Conservation (phyloP, 257 asterid species). For the Solanum etuberosum region DNA sequence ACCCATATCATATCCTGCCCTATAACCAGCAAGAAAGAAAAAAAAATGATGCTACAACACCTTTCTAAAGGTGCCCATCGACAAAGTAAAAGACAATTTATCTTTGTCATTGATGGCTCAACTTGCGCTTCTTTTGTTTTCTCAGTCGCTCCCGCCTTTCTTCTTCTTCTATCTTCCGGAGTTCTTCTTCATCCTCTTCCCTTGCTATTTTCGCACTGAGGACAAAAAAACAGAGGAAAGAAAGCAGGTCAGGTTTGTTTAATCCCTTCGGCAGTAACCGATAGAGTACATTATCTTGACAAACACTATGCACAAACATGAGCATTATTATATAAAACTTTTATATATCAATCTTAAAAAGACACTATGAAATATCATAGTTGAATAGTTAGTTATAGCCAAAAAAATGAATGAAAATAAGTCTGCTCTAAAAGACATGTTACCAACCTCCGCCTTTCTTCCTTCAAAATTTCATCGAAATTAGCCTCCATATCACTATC, state of each 20-base stretch:
- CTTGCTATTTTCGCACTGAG: constrained; percentile 53
- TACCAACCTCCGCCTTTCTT: constrained; percentile 71
- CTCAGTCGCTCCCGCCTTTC: constrained; percentile 53
- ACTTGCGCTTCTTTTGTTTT: constrained; percentile 49
- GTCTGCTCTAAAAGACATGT: not conserved
- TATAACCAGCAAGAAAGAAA: not conserved
- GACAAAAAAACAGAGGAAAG: not conserved
- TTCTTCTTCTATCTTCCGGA: constrained; percentile 62
- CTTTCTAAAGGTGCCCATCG: not conserved
- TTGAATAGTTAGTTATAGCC: not conserved
- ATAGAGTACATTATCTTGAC: not conserved
- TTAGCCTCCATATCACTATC: constrained; percentile 82
- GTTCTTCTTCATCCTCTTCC: constrained; percentile 76
- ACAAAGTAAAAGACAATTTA: not conserved
- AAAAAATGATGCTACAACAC: not conserved
- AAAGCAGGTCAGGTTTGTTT: not conserved
- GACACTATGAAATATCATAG: not conserved
- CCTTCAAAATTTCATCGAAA: constrained; percentile 53
- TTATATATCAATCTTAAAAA: not conserved
- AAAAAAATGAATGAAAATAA: not conserved
- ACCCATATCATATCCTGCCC: not conserved
- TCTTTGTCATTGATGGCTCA: constrained; percentile 7
- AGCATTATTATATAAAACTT: not conserved
- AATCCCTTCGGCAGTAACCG: not conserved
- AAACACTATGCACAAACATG: not conserved